Conservation (phyloP, 106 monocot genomes). For the Platanthera guangdongensis region DNA sequence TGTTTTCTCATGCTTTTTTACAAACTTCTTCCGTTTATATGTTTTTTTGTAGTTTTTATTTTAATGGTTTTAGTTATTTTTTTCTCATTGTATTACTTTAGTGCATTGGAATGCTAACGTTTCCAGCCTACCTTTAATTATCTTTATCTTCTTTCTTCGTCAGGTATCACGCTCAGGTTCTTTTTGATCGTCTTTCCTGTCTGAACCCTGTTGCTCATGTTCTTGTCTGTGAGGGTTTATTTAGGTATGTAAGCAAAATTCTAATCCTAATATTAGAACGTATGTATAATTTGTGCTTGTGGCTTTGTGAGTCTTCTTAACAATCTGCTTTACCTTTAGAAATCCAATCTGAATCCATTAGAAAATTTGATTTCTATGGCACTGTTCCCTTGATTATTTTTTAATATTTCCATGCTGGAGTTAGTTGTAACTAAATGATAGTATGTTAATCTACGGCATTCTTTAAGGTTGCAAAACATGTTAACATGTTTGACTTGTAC, state of each 20-base stretch:
- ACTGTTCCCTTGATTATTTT: not conserved
- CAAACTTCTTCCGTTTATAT: not conserved
- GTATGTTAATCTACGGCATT: not conserved
- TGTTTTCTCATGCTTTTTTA: not conserved
- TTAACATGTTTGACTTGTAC: conserved; percentile 3
- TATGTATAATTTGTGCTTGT: not conserved
- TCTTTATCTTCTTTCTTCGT: not conserved
- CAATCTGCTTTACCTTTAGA: not conserved
- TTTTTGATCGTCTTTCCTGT: conserved; percentile 73
- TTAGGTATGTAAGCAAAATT: conserved; percentile 38
- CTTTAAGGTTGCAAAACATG: conserved; percentile 4
- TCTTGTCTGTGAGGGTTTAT: conserved; percentile 70
- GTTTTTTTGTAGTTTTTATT: not conserved
- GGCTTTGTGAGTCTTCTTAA: not conserved
- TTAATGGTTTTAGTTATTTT: not conserved
- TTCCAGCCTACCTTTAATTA: not conserved
- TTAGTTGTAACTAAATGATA: not conserved
- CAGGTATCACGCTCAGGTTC: conserved; percentile 84
- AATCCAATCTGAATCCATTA: not conserved
- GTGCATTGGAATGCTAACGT: not conserved
- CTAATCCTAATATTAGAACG: not conserved
- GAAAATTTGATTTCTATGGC: not conserved
- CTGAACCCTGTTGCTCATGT: conserved; percentile 86
- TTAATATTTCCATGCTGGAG: not conserved
- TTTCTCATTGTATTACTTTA: not conserved